A percentile compares a stretch with the other conserved stretches of the same genome.
Conservation (phyloP, 192 early-diverging fungal species). For the Coemansia sp. region DNA sequence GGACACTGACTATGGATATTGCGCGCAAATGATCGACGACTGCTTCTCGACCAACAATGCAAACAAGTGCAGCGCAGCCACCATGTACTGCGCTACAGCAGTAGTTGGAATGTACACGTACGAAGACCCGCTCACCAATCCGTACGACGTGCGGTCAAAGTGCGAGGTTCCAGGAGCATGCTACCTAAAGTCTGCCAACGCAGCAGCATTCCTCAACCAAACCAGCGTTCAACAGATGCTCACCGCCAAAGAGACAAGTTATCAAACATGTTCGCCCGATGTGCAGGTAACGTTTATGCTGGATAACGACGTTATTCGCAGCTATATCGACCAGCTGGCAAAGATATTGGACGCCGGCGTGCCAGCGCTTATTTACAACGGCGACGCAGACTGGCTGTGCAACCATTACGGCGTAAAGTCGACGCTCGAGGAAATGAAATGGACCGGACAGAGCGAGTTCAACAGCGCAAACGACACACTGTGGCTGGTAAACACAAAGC, state of each 20-base stretch:
- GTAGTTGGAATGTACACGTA: background rate
- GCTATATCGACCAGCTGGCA: background rate
- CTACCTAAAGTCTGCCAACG: conserved; percentile 68
- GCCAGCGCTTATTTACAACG: conserved; percentile 80
- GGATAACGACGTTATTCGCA: background rate
- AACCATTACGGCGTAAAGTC: conserved; percentile 84
- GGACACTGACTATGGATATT: conserved; percentile 11
- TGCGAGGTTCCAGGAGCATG: conserved; percentile 75
- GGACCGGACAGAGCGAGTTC: conserved; percentile 75
- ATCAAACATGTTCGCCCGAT: conserved; percentile 72
- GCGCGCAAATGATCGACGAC: background rate
- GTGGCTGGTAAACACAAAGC: conserved; percentile 65
- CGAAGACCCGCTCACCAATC: conserved; percentile 68
- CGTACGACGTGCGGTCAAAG: conserved; percentile 88
- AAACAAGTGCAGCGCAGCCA: background rate
- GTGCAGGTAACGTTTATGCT: conserved; percentile 30
- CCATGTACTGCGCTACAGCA: background rate
- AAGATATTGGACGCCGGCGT: conserved; percentile 59
- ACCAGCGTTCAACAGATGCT: conserved; percentile 65
- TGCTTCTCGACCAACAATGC: background rate
- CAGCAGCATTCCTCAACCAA: conserved; percentile 72
- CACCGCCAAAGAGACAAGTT: conserved; percentile 63
- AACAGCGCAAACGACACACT: conserved; percentile 62
- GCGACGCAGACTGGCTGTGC: conserved; percentile 92
- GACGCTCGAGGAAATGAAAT: conserved; percentile 74